Evolutionary conservation across 225 moss, liverwort and hornwort genomes (phyloP).

Genomic region (Polytrichum commune): DNA sequence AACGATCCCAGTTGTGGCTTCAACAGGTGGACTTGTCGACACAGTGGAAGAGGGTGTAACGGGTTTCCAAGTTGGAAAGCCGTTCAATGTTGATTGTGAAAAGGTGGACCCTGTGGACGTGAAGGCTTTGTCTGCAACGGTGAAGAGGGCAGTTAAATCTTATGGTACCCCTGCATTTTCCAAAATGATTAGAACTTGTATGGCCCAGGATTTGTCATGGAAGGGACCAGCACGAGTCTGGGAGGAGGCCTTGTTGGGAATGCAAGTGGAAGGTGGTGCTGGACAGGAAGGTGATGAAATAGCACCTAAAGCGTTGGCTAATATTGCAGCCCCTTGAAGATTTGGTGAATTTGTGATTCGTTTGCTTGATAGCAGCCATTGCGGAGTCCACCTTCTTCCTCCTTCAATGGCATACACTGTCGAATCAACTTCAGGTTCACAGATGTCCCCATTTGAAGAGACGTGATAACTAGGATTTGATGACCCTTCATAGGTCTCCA

Average conservation of each 20-base stretch:
- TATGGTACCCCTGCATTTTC: slow-evolving; percentile 54
- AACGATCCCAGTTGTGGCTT: slow-evolving; percentile 76
- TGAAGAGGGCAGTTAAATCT: slow-evolving; percentile 51
- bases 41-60: slow-evolving; percentile 82
- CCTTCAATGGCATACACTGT: too few relatives aligned
- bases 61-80: slow-evolving; percentile 67
- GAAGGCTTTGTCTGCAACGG: slow-evolving; percentile 53
- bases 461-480: too few relatives aligned
- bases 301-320: slow-evolving; percentile 64
- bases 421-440: too few relatives aligned
- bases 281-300: slow-evolving; percentile 86
- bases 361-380: too few relatives aligned
- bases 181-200: slow-evolving; percentile 63
- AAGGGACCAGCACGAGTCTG: slow-evolving; percentile 78
- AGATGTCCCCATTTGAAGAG: too few relatives aligned
- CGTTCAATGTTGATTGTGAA: slow-evolving; percentile 87
- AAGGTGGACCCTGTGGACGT: slow-evolving; percentile 71
- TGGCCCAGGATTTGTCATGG: slow-evolving; percentile 88
- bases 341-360: too few relatives aligned
- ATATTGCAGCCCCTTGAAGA: slow-evolving; percentile 61
- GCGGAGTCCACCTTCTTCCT: too few relatives aligned
- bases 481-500: neutral
- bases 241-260: slow-evolving; percentile 71
- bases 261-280: slow-evolving; percentile 62
- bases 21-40: slow-evolving; percentile 86